Conservation (phyloP, 192 early-diverging fungal species). For the Backusella circina region DNA sequence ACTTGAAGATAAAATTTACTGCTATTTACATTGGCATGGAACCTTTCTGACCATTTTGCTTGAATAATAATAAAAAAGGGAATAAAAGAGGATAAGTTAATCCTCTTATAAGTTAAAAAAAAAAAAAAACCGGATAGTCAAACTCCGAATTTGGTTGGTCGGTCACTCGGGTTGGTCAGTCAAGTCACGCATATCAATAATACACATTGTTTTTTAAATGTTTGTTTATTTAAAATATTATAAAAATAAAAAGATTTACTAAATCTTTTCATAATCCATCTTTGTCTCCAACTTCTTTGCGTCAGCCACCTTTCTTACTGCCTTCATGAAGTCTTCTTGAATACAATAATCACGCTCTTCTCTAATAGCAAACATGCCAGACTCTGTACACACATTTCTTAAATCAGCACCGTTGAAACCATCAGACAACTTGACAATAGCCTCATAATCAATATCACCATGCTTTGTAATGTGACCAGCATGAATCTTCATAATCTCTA, state of each 20-base stretch:
- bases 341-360: constrained; percentile 96
- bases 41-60: neutral
- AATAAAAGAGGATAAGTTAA: neutral
- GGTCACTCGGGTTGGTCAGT: neutral
- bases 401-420: constrained; percentile 99
- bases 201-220: too few species aligned
- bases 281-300: constrained; percentile 95
- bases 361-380: constrained; percentile 99
- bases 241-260: constrained; percentile 16
- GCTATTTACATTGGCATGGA: constrained; percentile 5
- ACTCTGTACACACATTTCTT: constrained; percentile 98
- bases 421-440: constrained; percentile 96
- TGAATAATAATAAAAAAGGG: neutral
- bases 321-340: constrained; percentile 99
- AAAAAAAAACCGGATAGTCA: neutral
- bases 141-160: neutral
- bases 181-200: neutral
- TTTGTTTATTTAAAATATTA: neutral
- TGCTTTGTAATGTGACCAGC: constrained; percentile 91
- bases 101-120: neutral
- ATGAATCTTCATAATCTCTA: constrained; percentile 98
- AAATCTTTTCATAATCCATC: constrained; percentile 85
- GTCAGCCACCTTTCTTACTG: constrained; percentile 96
- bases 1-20: neutral
- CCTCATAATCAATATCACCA: constrained; percentile 97